These are phyloP conservation scores for Vicia sativa DNA, from an alignment of 306 rosid genomes.

Conservation along the genomic window DNA sequence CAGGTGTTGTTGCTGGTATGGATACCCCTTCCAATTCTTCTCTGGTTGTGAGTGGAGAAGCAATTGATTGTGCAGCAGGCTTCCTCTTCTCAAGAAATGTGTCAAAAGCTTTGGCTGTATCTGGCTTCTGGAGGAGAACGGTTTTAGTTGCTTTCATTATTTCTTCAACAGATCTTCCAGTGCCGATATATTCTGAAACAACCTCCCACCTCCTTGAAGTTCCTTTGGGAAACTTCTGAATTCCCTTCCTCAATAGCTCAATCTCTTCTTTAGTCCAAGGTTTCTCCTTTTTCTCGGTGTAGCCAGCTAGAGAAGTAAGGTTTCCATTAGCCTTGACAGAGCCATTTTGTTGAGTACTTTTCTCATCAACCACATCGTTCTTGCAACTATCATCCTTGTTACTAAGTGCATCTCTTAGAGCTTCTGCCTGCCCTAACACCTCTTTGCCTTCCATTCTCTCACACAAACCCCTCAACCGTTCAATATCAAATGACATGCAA, in stretches of 20 bases:
- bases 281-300: slow-evolving; percentile 82
- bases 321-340: slow-evolving; percentile 57
- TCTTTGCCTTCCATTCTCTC: slow-evolving; percentile 70
- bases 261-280: slow-evolving; percentile 95
- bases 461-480: slow-evolving; percentile 70
- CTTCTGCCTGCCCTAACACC: slow-evolving; percentile 56
- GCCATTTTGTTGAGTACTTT: slow-evolving; percentile 59
- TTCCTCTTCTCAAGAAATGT: slow-evolving; percentile 95
- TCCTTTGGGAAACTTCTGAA: slow-evolving; percentile 92
- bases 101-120: slow-evolving; percentile 87
- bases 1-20: slow-evolving; percentile 30
- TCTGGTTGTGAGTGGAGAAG: slow-evolving; percentile 89
- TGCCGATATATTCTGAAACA: slow-evolving; percentile 91
- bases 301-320: slow-evolving; percentile 37
- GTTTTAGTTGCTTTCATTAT: slow-evolving; percentile 94
- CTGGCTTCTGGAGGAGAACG: slow-evolving; percentile 95
- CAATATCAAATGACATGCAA: slow-evolving; percentile 66
- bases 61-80: slow-evolving; percentile 76
- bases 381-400: slow-evolving; percentile 40
- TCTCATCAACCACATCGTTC: slow-evolving; percentile 49
- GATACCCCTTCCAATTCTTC: slow-evolving; percentile 65
- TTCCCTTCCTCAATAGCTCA: slow-evolving; percentile 83
- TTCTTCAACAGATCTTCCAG: slow-evolving; percentile 94
- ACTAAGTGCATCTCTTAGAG: slow-evolving; percentile 59
- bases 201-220: slow-evolving; percentile 98